These are phyloP conservation scores for Kalanchoe fedtschenkoi DNA, from an alignment of 164 flowering plant genomes.

Conservation along the genomic window DNA sequence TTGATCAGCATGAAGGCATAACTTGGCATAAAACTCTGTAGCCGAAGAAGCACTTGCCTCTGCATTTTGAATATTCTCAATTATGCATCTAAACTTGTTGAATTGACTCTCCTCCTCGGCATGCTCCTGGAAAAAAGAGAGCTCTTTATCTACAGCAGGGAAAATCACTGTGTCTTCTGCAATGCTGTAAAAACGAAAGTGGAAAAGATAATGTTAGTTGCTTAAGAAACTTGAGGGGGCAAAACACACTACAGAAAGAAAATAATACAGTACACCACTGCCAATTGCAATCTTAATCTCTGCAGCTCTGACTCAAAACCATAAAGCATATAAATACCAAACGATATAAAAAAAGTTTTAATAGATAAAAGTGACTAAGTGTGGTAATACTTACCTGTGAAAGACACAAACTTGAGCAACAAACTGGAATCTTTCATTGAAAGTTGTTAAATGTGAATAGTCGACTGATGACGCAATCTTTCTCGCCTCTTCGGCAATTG, in stretches of 20 bases:
- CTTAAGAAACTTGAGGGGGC: neutral
- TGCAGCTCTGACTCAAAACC: neutral
- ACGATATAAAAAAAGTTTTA: neutral
- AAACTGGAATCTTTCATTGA: constrained; percentile 75
- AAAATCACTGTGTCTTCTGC: constrained; percentile 95
- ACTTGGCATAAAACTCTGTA: constrained; percentile 58
- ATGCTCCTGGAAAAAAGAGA: constrained; percentile 80
- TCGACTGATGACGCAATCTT: constrained; percentile 62
- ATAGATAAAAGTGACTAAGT: neutral
- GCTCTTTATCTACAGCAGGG: constrained; percentile 83
- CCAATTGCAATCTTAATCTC: neutral
- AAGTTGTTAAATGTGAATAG: constrained; percentile 63
- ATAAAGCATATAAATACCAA: neutral
- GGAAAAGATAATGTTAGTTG: constrained; percentile 2
- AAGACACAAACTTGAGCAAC: constrained; percentile 97
- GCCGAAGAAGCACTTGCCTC: constrained; percentile 63
- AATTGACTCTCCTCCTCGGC: constrained; percentile 91
- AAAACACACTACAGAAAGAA: neutral
- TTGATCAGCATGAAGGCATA: constrained; percentile 83
- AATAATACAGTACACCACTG: neutral
- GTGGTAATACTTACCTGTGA: constrained; percentile 52
- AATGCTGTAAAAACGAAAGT: constrained; percentile 46
- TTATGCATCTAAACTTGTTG: constrained; percentile 68
- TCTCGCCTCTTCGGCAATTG: constrained; percentile 74
- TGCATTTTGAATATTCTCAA: constrained; percentile 73